Evolutionary conservation across 2,329 filamentous ascomycete species (phyloP).

Genomic region (Emergomyces pasteurianus): DNA sequence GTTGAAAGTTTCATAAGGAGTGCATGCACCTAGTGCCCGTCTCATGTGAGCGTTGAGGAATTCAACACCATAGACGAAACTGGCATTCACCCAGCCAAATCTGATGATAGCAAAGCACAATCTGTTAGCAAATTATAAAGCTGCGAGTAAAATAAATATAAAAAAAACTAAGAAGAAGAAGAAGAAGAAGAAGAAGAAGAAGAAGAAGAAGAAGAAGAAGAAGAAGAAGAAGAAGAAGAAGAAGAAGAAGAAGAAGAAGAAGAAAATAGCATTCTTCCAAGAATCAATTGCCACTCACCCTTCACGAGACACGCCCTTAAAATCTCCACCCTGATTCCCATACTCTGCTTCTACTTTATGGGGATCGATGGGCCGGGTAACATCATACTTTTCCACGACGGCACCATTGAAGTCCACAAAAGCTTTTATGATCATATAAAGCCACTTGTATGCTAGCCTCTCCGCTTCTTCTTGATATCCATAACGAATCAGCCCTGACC

Average conservation of each 20-base stretch:
- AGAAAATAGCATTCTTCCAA: neutral
- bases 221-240: no score
- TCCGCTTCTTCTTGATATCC: slow-evolving; percentile 85
- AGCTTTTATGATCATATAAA: slow-evolving; percentile 96
- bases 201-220: no score
- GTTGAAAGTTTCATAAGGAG: slow-evolving; percentile 71
- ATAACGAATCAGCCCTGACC: slow-evolving; percentile 84
- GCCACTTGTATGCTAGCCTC: slow-evolving; percentile 85
- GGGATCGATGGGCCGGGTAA: slow-evolving; percentile 77
- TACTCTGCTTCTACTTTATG: slow-evolving; percentile 95
- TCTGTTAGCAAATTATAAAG: neutral
- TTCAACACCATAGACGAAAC: slow-evolving; percentile 85
- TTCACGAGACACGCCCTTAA: slow-evolving; percentile 91
- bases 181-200: neutral
- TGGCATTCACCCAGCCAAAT: slow-evolving; percentile 98
- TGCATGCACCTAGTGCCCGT: slow-evolving; percentile 76
- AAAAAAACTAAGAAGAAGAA: neutral
- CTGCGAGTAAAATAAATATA: neutral
- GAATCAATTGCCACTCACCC: slow-evolving; percentile 51
- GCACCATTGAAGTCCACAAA: slow-evolving; percentile 98
- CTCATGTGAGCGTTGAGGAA: slow-evolving; percentile 82
- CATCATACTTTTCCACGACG: slow-evolving; percentile 97
- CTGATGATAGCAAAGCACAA: slow-evolving; percentile 35
- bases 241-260: neutral
- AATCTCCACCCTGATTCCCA: slow-evolving; percentile 89